Conservation (phyloP, 1,284 basidiomycete genomes). For the Takashimella tepidaria region DNA sequence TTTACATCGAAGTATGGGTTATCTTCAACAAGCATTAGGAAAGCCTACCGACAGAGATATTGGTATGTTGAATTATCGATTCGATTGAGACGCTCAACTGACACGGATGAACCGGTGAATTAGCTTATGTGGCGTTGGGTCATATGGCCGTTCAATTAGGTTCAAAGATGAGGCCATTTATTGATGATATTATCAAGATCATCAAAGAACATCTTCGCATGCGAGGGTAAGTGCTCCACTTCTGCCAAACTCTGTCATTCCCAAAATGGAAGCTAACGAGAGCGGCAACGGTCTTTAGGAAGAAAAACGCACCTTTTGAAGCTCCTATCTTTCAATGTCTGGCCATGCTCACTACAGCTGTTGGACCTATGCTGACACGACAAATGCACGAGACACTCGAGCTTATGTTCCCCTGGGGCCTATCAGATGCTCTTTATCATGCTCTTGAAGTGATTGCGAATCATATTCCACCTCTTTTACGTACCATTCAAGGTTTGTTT, state of each 20-base stretch:
- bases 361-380: conserved; percentile 93
- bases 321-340: conserved; percentile 97
- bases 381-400: conserved; percentile 94
- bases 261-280: not conserved
- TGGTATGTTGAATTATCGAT: conserved; percentile 52
- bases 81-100: conserved; percentile 4
- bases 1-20: conserved; percentile 85
- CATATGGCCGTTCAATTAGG: conserved; percentile 88
- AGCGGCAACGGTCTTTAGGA: conserved; percentile 55
- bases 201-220: conserved; percentile 84
- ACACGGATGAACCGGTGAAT: conserved; percentile 14
- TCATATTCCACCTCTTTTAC: conserved; percentile 84
- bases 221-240: conserved; percentile 59
- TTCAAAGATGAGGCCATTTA: conserved; percentile 91
- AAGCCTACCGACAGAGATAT: conserved; percentile 86
- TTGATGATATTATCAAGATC: conserved; percentile 84
- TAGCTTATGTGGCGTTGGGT: conserved; percentile 93
- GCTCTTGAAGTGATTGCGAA: conserved; percentile 82
- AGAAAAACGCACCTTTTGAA: conserved; percentile 89
- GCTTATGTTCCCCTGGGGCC: conserved; percentile 90
- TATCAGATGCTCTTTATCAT: conserved; percentile 82
- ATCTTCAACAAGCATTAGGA: conserved; percentile 79
- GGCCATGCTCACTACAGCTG: conserved; percentile 89
- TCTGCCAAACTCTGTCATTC: too few relatives aligned
- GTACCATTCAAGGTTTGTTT: conserved; percentile 77